phyloP scores from a whole-genome alignment of 2,329 filamentous ascomycete species.

The Fusarium neocosmosporiellum region DNA sequence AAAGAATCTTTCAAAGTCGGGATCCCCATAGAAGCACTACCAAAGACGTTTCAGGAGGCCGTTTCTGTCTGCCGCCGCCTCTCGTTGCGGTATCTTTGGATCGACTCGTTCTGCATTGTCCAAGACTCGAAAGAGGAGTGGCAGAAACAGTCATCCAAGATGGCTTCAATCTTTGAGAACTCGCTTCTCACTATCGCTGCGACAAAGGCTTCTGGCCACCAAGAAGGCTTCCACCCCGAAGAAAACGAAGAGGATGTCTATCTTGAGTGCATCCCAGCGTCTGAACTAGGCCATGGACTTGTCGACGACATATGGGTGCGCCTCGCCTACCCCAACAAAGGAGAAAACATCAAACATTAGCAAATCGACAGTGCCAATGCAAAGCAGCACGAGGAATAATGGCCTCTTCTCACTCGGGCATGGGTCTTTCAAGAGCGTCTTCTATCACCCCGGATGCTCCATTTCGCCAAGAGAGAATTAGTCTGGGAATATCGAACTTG shows the following conservation, averaged over 20 bases:
- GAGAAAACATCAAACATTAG: constrained; percentile 11
- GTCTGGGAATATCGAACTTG: constrained; percentile 24
- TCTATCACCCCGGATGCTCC: constrained; percentile 26
- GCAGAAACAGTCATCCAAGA: constrained; percentile 12
- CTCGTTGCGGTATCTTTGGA: constrained; percentile 21
- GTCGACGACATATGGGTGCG: constrained; percentile 17
- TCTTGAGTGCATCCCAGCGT: constrained; percentile 1
- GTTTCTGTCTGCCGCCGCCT: constrained; percentile 7
- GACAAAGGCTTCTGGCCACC: constrained; percentile 15
- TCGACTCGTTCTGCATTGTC: constrained; percentile 17
- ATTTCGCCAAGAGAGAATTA: constrained; percentile 20
- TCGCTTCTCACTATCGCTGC: constrained; percentile 18
- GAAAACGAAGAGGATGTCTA: background rate
- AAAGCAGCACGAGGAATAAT: background rate
- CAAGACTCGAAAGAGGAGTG: constrained; percentile 17
- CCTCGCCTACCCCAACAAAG: background rate
- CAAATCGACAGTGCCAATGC: background rate
- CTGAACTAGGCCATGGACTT: constrained; percentile 9
- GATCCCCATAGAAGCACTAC: too few relatives aligned
- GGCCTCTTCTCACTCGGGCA: constrained; percentile 21
- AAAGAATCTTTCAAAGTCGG: too few relatives aligned
- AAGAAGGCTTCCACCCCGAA: constrained; percentile 5
- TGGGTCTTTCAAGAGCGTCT: constrained; percentile 33
- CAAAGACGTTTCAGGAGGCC: constrained; percentile 16
- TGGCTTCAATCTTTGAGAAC: constrained; percentile 26